Evolutionary conservation across 139 green algal species (phyloP), one percentile per base, ranked within the genome.

Genomic region (Micromonas commoda): DNA sequence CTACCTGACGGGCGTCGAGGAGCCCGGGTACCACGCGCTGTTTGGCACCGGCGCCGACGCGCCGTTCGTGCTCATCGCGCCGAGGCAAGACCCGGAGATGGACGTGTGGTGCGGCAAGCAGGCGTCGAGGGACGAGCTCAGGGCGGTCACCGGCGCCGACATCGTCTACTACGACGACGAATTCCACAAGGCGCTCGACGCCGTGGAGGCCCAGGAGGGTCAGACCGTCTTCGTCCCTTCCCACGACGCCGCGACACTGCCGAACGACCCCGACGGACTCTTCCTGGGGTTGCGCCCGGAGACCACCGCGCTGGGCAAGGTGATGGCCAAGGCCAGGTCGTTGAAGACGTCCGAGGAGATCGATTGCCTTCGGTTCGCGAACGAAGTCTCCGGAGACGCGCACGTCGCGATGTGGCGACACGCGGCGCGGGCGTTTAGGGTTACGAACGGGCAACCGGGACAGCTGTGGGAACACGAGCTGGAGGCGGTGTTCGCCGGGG

Each of bases 401-500:
- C 82, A 86, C 68, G 67, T 76, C 32, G 77, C 63, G 70, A 71
- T 86, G 72, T 81, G 65, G 77, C 34, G 64, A 28, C 20, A 32
- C 39, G 51, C 24, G 69, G 65, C 74, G 53, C 28, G 28, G 65
- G 74, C 26, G 74, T 63, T 82, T 80, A 80, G 77, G 83, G 32
- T 32, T 83, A 57, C 45, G 45, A 57, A 57, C n/a, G n/a, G n/a
- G n/a, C n/a, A 65, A 65, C 54, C 54, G 2, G 28, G 28, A 24
- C 24, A 65, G 28, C n/a, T n/a, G 78, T 65, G 63, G 4, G 82
- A 86, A 72, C 85, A 76, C 73, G 76, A 85, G 71, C 79, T 89
- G 51, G 82, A 87, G 73, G 79, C 82, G 2, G 79, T 68, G 67
- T 89, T 89, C 73, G 35, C 32, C 13, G 23, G 39, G 31, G 69